Base-by-base conservation (phyloP, 306 rosid species). In the Parietaria judaica region DNA sequence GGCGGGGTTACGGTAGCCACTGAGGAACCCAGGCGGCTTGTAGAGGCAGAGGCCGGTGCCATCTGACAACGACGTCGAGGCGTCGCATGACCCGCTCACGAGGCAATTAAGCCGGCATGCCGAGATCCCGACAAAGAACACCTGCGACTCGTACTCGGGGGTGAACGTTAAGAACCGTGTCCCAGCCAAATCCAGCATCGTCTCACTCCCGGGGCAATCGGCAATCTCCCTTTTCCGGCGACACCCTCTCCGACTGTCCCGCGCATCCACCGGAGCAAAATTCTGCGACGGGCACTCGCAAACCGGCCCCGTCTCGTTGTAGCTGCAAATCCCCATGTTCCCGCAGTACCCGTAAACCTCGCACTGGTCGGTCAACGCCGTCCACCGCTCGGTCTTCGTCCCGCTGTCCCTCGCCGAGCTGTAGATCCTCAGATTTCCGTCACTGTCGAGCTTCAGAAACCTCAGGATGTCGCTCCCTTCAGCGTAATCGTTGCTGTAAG, bases 391-490 rank as follows among this genome's bases (percentile, higher is more conserved):
- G 51, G 38, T 60, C 50, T 38, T 4, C 35, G 5, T 64, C 36
- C 81, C 80, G 61, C 84, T 76, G 61, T 76, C 83, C 54, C 39
- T 60, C 63, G 35, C 63, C 57, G 81, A 61, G 15, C 86, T 75
- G 68, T 75, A 84, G 65, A 88, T 85, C 62, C 80, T 81, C 66
- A 88, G 65, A 72, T 81, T 85, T 50, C 96, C 96, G 79, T 88
- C 96, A 47, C 50, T 66, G 36, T 74, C 83, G 36, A 88, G 61
- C 67, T 72, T 85, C 79, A 88, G 61, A 36, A 77, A 75, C 73
- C 94, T 75, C 51, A 81, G 39, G 31, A 72, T 57, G 60, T 75
- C 77, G 51, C 61, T 37, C 0, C 61, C 75, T 58, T 81, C 80
- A 7, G 70, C 84, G 65, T 83, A 81, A 46, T 86, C 95, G 36